Conservation (phyloP, 352 stramenopile genomes). For the Pythium aquatile region DNA sequence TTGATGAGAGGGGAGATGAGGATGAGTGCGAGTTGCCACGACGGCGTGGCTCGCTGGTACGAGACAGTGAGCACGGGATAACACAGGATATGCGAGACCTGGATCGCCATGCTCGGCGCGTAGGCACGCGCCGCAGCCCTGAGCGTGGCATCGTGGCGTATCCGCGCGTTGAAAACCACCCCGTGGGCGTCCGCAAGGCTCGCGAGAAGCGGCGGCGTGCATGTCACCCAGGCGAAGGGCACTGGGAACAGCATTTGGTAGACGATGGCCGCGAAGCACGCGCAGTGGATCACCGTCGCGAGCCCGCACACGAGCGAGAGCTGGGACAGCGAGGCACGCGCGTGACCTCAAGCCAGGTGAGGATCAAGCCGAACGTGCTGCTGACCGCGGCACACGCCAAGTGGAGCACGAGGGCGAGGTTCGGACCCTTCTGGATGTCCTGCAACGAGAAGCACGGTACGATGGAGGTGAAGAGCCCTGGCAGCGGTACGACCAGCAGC, state of each 20-base stretch:
- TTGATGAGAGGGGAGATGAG: not conserved
- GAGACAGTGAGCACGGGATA: not conserved
- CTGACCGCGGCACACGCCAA: not conserved
- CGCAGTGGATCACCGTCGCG: not conserved
- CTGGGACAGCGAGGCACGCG: not conserved
- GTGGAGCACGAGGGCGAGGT: constrained; percentile 10
- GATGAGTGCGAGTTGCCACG: not conserved
- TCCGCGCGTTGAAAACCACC: constrained; percentile 2
- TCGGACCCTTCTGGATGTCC: not conserved
- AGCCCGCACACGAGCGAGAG: not conserved
- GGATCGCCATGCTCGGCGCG: not conserved
- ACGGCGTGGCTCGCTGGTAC: not conserved
- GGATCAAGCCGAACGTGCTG: constrained; percentile 14
- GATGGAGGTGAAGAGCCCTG: constrained; percentile 1
- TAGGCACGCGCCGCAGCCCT: not conserved
- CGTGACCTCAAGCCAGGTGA: constrained; percentile 23
- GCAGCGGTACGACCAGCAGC: constrained; percentile 7
- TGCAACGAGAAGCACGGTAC: constrained; percentile 8
- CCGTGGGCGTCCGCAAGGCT: not conserved
- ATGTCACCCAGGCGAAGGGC: constrained; percentile 9
- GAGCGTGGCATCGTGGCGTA: constrained; percentile 8
- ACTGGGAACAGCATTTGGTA: constrained; percentile 4
- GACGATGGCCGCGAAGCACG: not conserved
- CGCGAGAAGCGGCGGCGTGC: not conserved
- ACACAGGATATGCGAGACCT: not conserved